These are phyloP conservation scores for Nannizzia gypsea DNA, from an alignment of 2,329 filamentous ascomycete species.

Conservation along the genomic window DNA sequence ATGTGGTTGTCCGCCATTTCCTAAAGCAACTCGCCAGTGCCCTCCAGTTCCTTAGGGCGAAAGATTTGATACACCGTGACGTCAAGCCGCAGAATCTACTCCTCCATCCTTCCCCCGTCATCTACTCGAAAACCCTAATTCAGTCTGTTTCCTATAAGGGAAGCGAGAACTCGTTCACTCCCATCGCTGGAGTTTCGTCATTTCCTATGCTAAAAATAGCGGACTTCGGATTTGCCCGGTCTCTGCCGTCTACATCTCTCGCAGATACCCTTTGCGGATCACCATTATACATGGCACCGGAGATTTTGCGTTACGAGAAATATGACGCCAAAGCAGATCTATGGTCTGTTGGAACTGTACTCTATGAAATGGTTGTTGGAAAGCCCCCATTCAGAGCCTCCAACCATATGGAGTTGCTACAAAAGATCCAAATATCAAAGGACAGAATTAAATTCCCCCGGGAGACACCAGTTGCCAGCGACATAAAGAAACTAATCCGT, in stretches of 20 bases:
- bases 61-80: constrained; percentile 88
- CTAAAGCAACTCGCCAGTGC: constrained; percentile 89
- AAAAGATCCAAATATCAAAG: constrained; percentile 80
- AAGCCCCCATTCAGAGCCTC: constrained; percentile 80
- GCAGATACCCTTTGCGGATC: constrained; percentile 95
- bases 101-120: constrained; percentile 65
- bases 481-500: constrained; percentile 71
- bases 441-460: constrained; percentile 74
- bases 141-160: constrained; percentile 61
- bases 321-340: constrained; percentile 95
- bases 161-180: constrained; percentile 68
- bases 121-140: constrained; percentile 52
- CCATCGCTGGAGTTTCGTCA: constrained; percentile 66
- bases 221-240: constrained; percentile 95
- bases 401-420: constrained; percentile 87
- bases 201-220: constrained; percentile 95
- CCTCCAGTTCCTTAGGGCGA: constrained; percentile 70
- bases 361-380: constrained; percentile 90
- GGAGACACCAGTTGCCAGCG: constrained; percentile 57
- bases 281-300: constrained; percentile 95
- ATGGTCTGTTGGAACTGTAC: constrained; percentile 92
- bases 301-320: constrained; percentile 92
- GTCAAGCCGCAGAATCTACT: constrained; percentile 96
- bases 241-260: constrained; percentile 77
- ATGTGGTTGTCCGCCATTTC: constrained; percentile 94